Base-by-base conservation (phyloP, 768 basidiomycete genomes). In the Stropharia rugosoannulata region DNA sequence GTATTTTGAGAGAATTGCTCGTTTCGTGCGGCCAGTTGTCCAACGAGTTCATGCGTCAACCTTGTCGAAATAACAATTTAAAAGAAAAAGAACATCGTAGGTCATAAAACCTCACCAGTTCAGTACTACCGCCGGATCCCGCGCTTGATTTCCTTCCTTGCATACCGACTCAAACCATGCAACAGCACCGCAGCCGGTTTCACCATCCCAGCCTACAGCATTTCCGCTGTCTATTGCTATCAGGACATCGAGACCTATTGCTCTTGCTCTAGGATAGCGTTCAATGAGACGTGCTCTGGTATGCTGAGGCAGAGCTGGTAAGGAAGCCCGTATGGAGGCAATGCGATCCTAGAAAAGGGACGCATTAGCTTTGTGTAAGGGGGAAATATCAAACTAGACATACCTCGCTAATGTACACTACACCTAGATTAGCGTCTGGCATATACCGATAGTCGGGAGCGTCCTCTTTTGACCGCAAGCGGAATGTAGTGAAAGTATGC, bases 401-500 rank as follows among this genome's bases (percentile, higher is more conserved):
- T 55, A 82, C 86, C 56, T 81, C 67, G 54, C 79, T 78, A 6
- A 90, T 64, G 32, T 83, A 65, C 5, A 98, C 73, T 0, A 86
- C 81, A 0, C 94, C 93, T 1, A 98, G 73, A 68, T 98, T 98
- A 0, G 93, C 87, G 68, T 99, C 97, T 0, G 97, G 97, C 93
- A 99, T 96, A 73, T 98, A 98, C 15, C 91, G 83, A 68, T 98
- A 99, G 68, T 99, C 97, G 1, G 91, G 93, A 0, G 94, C 89
- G 62, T 95, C 90, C 63, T 97, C 97, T 71, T 99, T 98, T 44
- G 84, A 86, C 40, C 97, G 80, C 40, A 98, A 71, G 32, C 77
- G 80, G 71, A 85, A 95, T 0, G 97, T 98, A 66, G 89, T 81
- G 32, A 87, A 87, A 2, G 79, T 84, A 55, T 85, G 73, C 64